phyloP scores from a whole-genome alignment of 2,329 filamentous ascomycete species.

The Podosphaera fusca region DNA sequence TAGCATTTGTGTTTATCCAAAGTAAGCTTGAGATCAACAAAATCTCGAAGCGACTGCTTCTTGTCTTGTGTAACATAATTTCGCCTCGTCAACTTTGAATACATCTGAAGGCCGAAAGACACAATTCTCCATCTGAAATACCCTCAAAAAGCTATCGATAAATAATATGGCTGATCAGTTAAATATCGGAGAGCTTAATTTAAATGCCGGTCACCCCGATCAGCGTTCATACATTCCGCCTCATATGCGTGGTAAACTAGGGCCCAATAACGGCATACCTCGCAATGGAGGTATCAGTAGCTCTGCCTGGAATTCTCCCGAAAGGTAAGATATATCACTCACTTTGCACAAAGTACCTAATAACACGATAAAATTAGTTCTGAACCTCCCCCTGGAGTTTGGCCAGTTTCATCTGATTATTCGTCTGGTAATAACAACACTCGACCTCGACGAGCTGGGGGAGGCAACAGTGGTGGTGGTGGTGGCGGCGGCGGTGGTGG shows the following conservation, averaged over 20 bases:
- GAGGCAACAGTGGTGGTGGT: background rate
- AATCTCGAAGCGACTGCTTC: conserved; percentile 9
- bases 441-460: conserved; percentile 2
- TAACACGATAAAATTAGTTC: background rate
- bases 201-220: conserved; percentile 27
- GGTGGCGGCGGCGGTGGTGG: conserved; percentile 15
- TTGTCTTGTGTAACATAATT: background rate
- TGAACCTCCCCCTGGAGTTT: conserved; percentile 12
- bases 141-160: background rate
- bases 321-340: background rate
- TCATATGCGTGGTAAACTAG: conserved; percentile 46
- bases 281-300: conserved; percentile 30
- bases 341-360: background rate
- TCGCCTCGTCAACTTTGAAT: background rate
- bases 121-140: background rate
- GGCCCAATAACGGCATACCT: conserved; percentile 10
- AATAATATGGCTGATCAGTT: conserved; percentile 59
- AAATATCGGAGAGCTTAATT: conserved; percentile 54
- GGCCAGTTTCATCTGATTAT: conserved; percentile 18
- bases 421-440: conserved; percentile 15
- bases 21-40: conserved; percentile 8
- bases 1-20: background rate
- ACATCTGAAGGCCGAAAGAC: background rate
- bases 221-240: conserved; percentile 64
- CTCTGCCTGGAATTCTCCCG: conserved; percentile 31